Base-by-base conservation (phyloP, 106 monocot species). In the Platanthera guangdongensis region DNA sequence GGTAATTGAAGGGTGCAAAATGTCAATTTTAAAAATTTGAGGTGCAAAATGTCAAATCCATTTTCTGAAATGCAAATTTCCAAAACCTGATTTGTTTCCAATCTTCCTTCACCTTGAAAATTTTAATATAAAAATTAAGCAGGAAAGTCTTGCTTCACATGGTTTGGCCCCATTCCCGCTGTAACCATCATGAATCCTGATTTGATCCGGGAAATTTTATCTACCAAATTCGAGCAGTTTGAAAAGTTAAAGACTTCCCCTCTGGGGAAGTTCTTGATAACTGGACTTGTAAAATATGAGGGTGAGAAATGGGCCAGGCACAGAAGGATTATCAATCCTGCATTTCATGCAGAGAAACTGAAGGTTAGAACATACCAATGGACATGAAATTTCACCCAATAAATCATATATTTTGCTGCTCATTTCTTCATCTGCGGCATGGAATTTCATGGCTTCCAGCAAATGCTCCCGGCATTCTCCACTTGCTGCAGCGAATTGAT, bases 251-350 rank as follows among this genome's bases (percentile, higher is more conserved):
- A 57, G 16, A 1, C 12, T 19, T 80, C 8, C 19, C 79, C 83
- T 0, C 11, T 84, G 1, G 70, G 6, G 4, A 78, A 45, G 48
- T 73, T 82, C 0, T 53, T 89, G 4, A 14, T 25, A 7, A 39
- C 76, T 48, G 94, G 94, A 48, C 68, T 92, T 30, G 57, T 46
- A 25, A 78, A n/a, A 14, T 76, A 85, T 81, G 80, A 85, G 46
- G 94, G 91, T 55, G 85, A 92, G 21, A 89, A 94, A 79, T 94
- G 94, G 94, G 91, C 81, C 13, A 82, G 60, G 28, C 89, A 87
- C 39, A 67, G 94, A 63, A 87, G 84, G 50, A 92, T 94, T 48
- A 76, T 94, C 9, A 94, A 92, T 67, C 94, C 94, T 50, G 94
- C 91, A 65, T 94, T 94, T 68, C 94, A 91, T 69, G 50, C 80